These are phyloP conservation scores for Jaltomata sinuosa DNA, from an alignment of 257 asterid genomes.

Conservation along the genomic window DNA sequence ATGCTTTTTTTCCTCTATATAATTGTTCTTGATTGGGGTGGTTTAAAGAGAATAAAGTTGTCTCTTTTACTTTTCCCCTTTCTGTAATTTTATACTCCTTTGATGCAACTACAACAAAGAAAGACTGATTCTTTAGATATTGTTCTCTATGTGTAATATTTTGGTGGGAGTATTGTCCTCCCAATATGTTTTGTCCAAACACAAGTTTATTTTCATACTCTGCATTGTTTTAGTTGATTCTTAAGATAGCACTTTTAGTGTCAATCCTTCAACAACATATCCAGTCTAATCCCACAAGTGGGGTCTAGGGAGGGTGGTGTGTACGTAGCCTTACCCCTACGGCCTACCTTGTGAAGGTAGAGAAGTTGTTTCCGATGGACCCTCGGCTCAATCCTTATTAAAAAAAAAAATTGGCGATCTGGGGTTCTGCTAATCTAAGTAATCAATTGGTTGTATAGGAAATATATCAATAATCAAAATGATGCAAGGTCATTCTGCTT, in stretches of 20 bases:
- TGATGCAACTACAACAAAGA: constrained; percentile 22
- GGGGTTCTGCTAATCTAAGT: not conserved
- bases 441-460: not conserved
- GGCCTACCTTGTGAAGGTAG: no score
- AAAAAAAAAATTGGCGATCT: not conserved
- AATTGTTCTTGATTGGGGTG: constrained; percentile 34
- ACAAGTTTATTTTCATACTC: not conserved
- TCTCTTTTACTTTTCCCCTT: constrained; percentile 63
- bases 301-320: no score
- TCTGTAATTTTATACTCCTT: constrained; percentile 23
- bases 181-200: constrained; percentile 12
- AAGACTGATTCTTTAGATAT: constrained; percentile 34
- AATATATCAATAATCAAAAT: not conserved
- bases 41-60: constrained; percentile 52
- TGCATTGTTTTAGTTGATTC: not conserved
- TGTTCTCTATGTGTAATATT: constrained; percentile 6
- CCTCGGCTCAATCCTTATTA: not conserved
- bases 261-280: not conserved
- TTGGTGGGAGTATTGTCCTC: constrained; percentile 7
- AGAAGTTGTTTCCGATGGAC: no score
- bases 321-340: no score
- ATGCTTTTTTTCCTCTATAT: constrained; percentile 28
- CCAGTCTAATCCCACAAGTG: no score
- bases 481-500: not conserved
- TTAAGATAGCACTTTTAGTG: not conserved